These are phyloP conservation scores for Candida odintsovae DNA, from an alignment of 805 yeast genomes.

Conservation along the genomic window DNA sequence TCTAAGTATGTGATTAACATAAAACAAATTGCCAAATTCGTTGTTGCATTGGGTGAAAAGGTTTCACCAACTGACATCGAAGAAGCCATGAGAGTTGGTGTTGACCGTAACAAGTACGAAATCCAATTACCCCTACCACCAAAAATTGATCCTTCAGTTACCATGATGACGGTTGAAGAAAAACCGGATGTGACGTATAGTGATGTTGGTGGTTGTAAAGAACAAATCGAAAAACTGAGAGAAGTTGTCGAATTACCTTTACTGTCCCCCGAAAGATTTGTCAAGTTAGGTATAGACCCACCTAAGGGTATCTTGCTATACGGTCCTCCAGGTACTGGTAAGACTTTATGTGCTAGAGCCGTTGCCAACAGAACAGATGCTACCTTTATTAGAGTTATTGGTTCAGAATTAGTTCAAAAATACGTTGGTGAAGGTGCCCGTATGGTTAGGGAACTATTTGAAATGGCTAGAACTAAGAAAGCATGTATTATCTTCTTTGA, in stretches of 20 bases:
- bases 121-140: constrained; percentile 98
- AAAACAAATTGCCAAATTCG: constrained; percentile 97
- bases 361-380: constrained; percentile 99
- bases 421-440: constrained; percentile 99
- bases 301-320: constrained; percentile 95
- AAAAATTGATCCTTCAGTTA: constrained; percentile 93
- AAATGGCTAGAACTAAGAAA: constrained; percentile 97
- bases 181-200: constrained; percentile 98
- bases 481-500: constrained; percentile 98
- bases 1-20: constrained; percentile 92
- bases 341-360: constrained; percentile 96
- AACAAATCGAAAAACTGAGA: constrained; percentile 92
- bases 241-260: constrained; percentile 95
- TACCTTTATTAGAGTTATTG: constrained; percentile 95
- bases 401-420: constrained; percentile 96
- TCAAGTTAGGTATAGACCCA: constrained; percentile 95
- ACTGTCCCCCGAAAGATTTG: constrained; percentile 94
- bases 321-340: constrained; percentile 99
- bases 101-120: constrained; percentile 93
- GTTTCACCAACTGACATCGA: constrained; percentile 98
- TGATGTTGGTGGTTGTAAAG: constrained; percentile 98
- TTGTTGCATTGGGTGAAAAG: constrained; percentile 92
- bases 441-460: constrained; percentile 97
- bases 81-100: constrained; percentile 99
- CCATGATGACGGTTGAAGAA: constrained; percentile 99